Base-by-base conservation (phyloP, 1,284 basidiomycete species). In the Cryptococcus hybrid region DNA sequence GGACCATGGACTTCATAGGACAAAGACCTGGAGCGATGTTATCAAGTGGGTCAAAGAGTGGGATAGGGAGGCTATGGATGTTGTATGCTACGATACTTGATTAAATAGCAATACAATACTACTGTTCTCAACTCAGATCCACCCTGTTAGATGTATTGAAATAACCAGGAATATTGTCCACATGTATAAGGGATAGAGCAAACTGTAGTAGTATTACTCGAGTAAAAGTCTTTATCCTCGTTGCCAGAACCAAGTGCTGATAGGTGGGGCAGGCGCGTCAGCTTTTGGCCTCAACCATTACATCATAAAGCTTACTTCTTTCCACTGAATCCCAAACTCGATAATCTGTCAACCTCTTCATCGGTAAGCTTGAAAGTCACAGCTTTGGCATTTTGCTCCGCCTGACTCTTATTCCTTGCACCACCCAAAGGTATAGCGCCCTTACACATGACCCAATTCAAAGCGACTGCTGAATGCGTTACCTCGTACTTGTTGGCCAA, bases 361-460 rank as follows among this genome's bases (percentile, higher is more conserved):
- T 36, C 9, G 0, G 60, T 59, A 52, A 70, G 51, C 6, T 51
- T 60, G 39, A 70, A 67, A 8, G 60, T 66, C 48, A 63, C 47
- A 7, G 69, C 69, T 52, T 67, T 66, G 6, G 69, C 65, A 47
- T 70, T 70, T 58, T 70, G 47, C 34, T 24, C 54, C 7, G 74
- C 76, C 54, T 78, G 76, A 35, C 68, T 52, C 13, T 60, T 65
- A 51, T 78, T 73, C 53, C 73, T 64, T 0, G 76, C 75, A n/a
- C 76, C 76, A 4, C 74, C 72, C n/a, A 77, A 63, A 1, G 75
- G 75, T 35, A 77, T 75, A 5, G 73, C 73, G n/a, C 76, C 76
- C 55, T 76, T 76, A 34, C 59, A 59, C 37, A 78, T 70, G 13
- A 78, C 73, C 76, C 76, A 78, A 44, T 73, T 73, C 51, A 78